Percentiles rank a stretch among this genome's conserved stretches.
Conservation (phyloP, 805 yeast species). For the Diddensiella santjacobensis region DNA sequence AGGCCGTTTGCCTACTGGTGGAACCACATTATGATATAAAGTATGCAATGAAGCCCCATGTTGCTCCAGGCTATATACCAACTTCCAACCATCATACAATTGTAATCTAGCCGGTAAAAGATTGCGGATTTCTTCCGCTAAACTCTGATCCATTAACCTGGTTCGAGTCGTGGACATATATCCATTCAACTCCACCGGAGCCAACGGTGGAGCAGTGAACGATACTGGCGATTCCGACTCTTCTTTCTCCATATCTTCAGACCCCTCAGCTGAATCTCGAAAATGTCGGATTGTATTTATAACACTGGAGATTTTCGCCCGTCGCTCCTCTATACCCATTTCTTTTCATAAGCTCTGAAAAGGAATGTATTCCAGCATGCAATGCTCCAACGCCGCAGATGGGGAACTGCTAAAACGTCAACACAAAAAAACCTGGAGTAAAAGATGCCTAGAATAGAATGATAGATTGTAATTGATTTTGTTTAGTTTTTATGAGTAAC, state of each 20-base stretch:
- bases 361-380: too few species aligned
- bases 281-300: not conserved
- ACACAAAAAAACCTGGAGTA: too few species aligned
- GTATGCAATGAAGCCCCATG: constrained; percentile 87
- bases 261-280: not conserved
- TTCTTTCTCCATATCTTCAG: not conserved
- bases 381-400: not conserved
- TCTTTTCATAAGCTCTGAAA: too few species aligned
- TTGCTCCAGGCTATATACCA: constrained; percentile 83
- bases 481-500: too few species aligned
- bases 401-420: too few species aligned
- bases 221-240: not conserved
- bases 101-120: constrained; percentile 78
- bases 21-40: constrained; percentile 43
- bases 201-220: constrained; percentile 25
- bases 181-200: constrained; percentile 46
- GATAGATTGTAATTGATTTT: too few species aligned
- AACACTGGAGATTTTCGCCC: not conserved
- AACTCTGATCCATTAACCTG: constrained; percentile 51
- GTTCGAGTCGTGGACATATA: constrained; percentile 56
- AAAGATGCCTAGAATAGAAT: too few species aligned
- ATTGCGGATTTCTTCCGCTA: constrained; percentile 71
- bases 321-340: not conserved
- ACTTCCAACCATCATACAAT: constrained; percentile 69
- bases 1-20: constrained; percentile 39